A percentile compares a stretch with the other conserved stretches of the same genome.
Evolutionary conservation across 352 stramenopile species (phyloP).

Genomic region (Plasmopara viticola): DNA sequence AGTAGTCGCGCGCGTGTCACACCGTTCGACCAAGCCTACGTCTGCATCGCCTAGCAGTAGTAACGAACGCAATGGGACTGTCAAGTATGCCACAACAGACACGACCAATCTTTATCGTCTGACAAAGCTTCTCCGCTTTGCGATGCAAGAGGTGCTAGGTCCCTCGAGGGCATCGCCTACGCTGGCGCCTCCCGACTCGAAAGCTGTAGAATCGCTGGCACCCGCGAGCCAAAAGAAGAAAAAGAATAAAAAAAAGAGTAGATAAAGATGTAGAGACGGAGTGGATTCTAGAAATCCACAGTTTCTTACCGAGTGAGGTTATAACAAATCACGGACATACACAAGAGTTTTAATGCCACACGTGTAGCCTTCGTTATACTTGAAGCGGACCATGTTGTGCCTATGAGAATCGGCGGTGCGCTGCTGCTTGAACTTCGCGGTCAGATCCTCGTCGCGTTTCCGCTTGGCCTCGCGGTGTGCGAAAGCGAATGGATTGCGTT

Average conservation of each 20-base stretch:
- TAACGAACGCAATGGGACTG: slow-evolving; percentile 10
- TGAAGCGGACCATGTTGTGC: slow-evolving; percentile 68
- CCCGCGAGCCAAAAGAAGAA: slow-evolving; percentile 13
- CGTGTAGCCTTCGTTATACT: slow-evolving; percentile 89
- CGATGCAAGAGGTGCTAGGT: slow-evolving; percentile 60
- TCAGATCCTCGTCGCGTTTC: slow-evolving; percentile 50
- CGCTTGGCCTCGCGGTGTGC: slow-evolving; percentile 75
- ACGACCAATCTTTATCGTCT: slow-evolving; percentile 33
- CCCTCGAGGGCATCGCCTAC: slow-evolving; percentile 35
- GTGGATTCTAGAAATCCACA: slow-evolving; percentile 1
- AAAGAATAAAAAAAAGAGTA: slow-evolving; percentile 32
- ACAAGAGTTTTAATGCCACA: slow-evolving; percentile 87
- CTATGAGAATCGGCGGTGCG: slow-evolving; percentile 12
- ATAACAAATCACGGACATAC: slow-evolving; percentile 82
- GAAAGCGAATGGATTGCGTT: slow-evolving; percentile 76
- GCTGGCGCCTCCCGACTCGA: slow-evolving; percentile 1
- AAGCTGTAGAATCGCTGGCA: slow-evolving; percentile 1
- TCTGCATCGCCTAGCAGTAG: slow-evolving; percentile 8
- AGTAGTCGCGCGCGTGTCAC: slow-evolving; percentile 45
- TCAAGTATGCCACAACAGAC: slow-evolving; percentile 28
- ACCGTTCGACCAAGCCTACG: slow-evolving; percentile 20
- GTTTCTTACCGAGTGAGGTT: slow-evolving; percentile 17
- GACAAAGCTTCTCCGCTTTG: slow-evolving; percentile 51
- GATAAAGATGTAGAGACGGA: slow-evolving; percentile 14
- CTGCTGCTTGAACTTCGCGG: slow-evolving; percentile 36